Base-by-base conservation (phyloP, 1,139 yeast genomes). In the Sugiyamaella neomexicana region DNA sequence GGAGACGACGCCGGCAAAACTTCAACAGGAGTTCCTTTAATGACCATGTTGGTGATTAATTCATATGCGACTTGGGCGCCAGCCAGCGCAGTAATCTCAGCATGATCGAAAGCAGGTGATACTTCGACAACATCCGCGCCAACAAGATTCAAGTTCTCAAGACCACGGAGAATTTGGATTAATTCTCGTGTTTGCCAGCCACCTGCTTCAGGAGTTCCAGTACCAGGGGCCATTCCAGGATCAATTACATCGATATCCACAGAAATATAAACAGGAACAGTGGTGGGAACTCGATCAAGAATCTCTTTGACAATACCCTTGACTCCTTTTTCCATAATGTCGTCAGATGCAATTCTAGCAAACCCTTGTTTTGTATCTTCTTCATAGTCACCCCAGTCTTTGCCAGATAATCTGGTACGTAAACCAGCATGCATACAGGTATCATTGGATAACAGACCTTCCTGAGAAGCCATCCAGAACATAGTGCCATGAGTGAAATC, bases 81-180 rank as follows among this genome's bases (percentile, higher is more conserved):
- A 57, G 87, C 88, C 32, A 88, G 77, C 10, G 89, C 79, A 1
- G 95, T 86, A 36, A 85, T 77, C 63, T 86, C 93, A 1, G 89
- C 87, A 16, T 62, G 61, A 67, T 86, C 95, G 66, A 75, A 87
- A n/a, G 85, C 81, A 6, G 95, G 95, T 23, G 87, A 77, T 2
- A 87, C 95, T 66, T 86, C 95, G 16, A 86, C 95, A 16, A 86
- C 76, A 68, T 86, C 95, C 4, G 87, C 93, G 41, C 93, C 95
- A 41, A 86, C 88, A 17, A 86, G 62, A 55, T 82, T 81, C 63
- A 86, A 72, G 4, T 72, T 71, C 20, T 85, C 86, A 46, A 86
- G 71, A 8, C 75, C 75, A 62, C 90, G 77, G 56, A 86, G 72
- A 23, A 86, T 75, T 58, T 81, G 76, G 56, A 86, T 76, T 57